phyloP scores from a whole-genome alignment of 116 monocot species.

The Trichopus zeylanicus region DNA sequence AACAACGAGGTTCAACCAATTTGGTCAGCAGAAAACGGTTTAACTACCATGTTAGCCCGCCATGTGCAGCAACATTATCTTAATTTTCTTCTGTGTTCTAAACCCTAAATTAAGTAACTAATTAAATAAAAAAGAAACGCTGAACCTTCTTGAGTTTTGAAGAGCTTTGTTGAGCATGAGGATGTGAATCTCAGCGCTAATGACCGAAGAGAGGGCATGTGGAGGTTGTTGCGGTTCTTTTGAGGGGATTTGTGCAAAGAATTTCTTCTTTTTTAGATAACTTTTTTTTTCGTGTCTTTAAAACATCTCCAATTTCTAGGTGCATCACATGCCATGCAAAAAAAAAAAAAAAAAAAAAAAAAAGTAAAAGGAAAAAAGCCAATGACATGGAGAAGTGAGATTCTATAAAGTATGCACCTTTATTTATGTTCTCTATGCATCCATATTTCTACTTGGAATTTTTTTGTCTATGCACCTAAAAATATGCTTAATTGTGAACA shows the following conservation, averaged over 20 bases:
- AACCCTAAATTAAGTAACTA: too few species aligned
- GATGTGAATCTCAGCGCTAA: not conserved
- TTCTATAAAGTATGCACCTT: too few species aligned
- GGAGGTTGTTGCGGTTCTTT: not conserved
- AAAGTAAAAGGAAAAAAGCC: too few species aligned
- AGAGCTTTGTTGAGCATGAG: not conserved
- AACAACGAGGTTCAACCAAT: not conserved
- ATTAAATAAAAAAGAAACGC: not conserved
- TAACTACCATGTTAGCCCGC: not conserved
- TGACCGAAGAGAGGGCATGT: not conserved
- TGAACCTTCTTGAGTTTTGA: too few species aligned
- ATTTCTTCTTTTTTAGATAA: not conserved
- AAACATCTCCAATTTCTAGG: not conserved
- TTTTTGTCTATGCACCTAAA: too few species aligned
- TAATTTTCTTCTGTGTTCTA: not conserved
- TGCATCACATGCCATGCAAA: not conserved
- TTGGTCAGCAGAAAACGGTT: slow-evolving; percentile 1
- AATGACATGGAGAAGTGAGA: too few species aligned
- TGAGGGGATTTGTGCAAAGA: not conserved
- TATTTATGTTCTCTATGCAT: too few species aligned
- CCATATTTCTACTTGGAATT: too few species aligned
- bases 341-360: not conserved
- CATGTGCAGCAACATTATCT: not conserved
- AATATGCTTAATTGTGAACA: too few species aligned
- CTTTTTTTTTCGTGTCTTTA: too few species aligned